Evolutionary conservation across 2,329 filamentous ascomycete species (phyloP).

Genomic region (Mycocentrospora acerina): DNA sequence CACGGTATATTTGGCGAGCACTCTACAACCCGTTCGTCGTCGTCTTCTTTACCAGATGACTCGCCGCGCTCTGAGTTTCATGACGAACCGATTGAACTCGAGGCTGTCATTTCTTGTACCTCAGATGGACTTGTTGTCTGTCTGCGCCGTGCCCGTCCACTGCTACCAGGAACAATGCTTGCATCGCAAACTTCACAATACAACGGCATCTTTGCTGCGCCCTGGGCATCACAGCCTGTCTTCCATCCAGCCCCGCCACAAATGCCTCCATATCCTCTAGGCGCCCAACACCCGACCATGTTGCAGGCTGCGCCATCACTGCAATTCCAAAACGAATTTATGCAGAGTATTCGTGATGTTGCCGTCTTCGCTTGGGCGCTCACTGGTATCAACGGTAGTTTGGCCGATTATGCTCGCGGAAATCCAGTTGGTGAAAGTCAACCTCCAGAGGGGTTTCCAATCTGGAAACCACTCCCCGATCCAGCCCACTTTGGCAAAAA

Average conservation of each 20-base stretch:
- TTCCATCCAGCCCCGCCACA: constrained; percentile 45
- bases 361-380: constrained; percentile 87
- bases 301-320: constrained; percentile 52
- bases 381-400: constrained; percentile 74
- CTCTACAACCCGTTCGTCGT: constrained; percentile 24
- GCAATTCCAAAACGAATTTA: constrained; percentile 59
- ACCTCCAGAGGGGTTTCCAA: constrained; percentile 60
- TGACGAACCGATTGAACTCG: constrained; percentile 65
- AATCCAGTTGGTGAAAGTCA: constrained; percentile 64
- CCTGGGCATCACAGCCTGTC: constrained; percentile 73
- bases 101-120: constrained; percentile 88
- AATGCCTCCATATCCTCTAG: constrained; percentile 36
- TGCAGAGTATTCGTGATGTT: constrained; percentile 79
- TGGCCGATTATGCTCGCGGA: constrained; percentile 66
- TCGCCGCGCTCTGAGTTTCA: constrained; percentile 27
- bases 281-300: constrained; percentile 42
- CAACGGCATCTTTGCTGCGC: constrained; percentile 71
- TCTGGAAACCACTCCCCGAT: constrained; percentile 52
- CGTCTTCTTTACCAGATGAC: constrained; percentile 23
- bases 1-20: constrained; percentile 27
- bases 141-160: constrained; percentile 70
- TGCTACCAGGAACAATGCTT: constrained; percentile 55
- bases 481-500: constrained; percentile 19
- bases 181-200: constrained; percentile 23
- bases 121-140: constrained; percentile 86